phyloP scores from a whole-genome alignment of 129 eudicot genomes.

The Artemisia argyi region DNA sequence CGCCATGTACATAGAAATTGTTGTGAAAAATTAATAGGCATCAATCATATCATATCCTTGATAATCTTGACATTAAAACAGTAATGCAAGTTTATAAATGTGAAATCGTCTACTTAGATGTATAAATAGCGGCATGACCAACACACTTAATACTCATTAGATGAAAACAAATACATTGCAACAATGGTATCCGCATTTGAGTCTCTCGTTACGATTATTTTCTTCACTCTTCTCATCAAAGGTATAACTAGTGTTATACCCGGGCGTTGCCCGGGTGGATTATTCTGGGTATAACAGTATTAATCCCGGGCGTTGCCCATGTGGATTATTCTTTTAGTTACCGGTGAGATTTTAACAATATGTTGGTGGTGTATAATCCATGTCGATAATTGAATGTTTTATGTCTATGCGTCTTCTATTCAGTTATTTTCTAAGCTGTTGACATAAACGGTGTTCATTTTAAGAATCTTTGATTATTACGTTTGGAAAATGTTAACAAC shows the following conservation, averaged over 20 bases:
- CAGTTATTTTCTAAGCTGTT: neutral
- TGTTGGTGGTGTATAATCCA: neutral
- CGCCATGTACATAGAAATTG: neutral
- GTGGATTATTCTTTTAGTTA: no score
- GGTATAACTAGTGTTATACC: neutral
- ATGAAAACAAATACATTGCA: constrained; percentile 5
- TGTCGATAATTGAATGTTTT: neutral
- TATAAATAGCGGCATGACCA: constrained; percentile 8
- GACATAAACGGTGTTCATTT: no score
- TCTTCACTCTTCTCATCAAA: constrained; percentile 24
- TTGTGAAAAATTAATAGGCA: neutral
- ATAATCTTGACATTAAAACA: neutral
- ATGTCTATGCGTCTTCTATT: neutral
- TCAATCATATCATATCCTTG: neutral
- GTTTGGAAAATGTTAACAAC: no score
- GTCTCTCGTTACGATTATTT: constrained; percentile 15
- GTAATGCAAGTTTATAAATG: neutral
- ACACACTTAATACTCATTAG: constrained; percentile 1
- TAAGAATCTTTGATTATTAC: no score
- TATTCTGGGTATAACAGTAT: neutral
- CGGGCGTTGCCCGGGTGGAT: no score
- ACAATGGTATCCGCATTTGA: constrained; percentile 19
- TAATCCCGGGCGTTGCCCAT: no score
- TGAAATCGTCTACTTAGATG: neutral
- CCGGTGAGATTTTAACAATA: no score